phyloP scores from a whole-genome alignment of 2,329 filamentous ascomycete genomes.

The Cadophora gregata region DNA sequence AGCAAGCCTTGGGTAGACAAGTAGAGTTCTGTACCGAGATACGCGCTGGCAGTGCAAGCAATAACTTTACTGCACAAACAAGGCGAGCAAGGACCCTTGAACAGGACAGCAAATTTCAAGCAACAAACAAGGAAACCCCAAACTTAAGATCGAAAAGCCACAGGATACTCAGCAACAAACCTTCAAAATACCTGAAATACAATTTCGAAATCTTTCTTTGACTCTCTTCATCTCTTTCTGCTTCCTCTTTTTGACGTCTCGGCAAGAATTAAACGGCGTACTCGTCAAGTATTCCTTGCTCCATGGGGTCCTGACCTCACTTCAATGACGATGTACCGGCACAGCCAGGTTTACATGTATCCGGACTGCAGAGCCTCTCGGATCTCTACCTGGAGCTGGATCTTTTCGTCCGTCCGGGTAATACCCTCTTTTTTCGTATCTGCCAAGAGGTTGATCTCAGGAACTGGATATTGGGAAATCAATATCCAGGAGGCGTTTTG shows the following conservation, averaged over 20 bases:
- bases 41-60: neutral
- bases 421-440: neutral
- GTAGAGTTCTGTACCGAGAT: neutral
- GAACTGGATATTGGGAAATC: neutral
- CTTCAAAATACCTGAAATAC: neutral
- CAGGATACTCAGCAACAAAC: neutral
- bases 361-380: neutral
- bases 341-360: neutral
- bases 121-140: neutral
- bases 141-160: neutral
- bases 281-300: neutral
- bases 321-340: neutral
- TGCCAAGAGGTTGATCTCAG: neutral
- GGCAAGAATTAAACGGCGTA: neutral
- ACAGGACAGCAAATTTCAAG: neutral
- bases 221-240: neutral
- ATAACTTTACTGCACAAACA: too few species aligned
- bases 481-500: too few species aligned
- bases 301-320: neutral
- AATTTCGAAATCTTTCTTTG: neutral
- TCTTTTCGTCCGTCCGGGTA: constrained; percentile 6
- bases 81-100: neutral
- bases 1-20: neutral
- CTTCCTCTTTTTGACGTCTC: neutral
- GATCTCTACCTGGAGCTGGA: neutral